Evolutionary conservation across 139 green algal genomes (phyloP).

Genomic region (Coccomyxa sp.): DNA sequence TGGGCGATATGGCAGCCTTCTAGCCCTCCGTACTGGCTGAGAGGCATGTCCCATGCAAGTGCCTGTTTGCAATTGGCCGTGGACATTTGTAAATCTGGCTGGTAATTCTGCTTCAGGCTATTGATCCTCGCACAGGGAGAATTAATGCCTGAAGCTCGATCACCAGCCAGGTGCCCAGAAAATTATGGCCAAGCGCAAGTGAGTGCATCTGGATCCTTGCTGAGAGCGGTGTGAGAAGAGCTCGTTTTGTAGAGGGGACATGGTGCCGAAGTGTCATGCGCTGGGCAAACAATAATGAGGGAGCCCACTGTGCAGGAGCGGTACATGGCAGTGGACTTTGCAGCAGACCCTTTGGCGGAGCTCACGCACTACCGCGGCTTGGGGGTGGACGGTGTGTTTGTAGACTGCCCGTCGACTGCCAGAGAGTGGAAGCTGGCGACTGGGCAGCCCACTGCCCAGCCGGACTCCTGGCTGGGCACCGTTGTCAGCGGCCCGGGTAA

Average conservation of each 20-base stretch:
- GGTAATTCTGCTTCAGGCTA: background rate
- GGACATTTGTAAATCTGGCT: background rate
- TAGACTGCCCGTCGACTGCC: conserved; percentile 1
- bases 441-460: too few relatives aligned
- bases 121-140: background rate
- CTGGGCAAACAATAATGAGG: too few relatives aligned
- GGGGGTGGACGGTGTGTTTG: conserved; percentile 5
- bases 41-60: background rate
- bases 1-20: background rate
- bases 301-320: background rate
- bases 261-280: too few relatives aligned
- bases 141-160: background rate
- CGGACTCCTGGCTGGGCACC: too few relatives aligned
- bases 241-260: background rate
- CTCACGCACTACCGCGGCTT: background rate
- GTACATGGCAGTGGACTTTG: conserved; percentile 8
- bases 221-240: background rate
- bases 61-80: background rate
- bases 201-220: background rate
- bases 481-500: too few relatives aligned
- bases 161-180: background rate
- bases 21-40: background rate
- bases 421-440: background rate
- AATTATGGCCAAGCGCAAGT: background rate
- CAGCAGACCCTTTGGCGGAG: background rate